Conservation (phyloP, 345 rosid species). For the Euphorbia pulcherrima region DNA sequence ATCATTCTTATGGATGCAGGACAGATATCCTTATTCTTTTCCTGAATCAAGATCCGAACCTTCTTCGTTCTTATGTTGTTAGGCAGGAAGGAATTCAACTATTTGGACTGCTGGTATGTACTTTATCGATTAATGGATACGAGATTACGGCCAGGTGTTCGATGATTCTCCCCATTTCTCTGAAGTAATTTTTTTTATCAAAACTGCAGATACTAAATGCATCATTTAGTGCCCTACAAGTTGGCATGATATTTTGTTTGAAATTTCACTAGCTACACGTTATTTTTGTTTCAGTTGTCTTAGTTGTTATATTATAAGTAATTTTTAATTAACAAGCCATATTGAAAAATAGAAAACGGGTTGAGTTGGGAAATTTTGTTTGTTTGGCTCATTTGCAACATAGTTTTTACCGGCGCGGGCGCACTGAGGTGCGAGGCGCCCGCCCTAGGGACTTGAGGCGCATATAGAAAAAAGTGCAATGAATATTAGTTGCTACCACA, state of each 20-base stretch:
- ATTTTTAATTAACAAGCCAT: neutral
- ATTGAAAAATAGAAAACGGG: neutral
- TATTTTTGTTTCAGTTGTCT: neutral
- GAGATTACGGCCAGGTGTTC: neutral
- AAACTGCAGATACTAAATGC: neutral
- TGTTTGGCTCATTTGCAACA: neutral
- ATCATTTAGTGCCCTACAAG: neutral
- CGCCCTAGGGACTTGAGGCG: too few relatives aligned
- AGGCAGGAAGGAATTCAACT: slow-evolving; percentile 65
- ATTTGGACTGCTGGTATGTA: slow-evolving; percentile 79
- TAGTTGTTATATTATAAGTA: neutral
- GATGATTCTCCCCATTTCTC: neutral
- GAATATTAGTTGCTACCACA: too few relatives aligned
- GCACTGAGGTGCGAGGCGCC: too few relatives aligned
- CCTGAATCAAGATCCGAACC: slow-evolving; percentile 65
- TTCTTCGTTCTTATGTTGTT: slow-evolving; percentile 70
- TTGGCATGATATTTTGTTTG: neutral
- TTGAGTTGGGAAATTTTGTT: neutral
- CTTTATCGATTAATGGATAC: neutral
- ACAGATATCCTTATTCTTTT: slow-evolving; percentile 84
- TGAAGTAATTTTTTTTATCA: neutral
- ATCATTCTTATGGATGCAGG: slow-evolving; percentile 68
- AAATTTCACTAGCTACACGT: neutral
- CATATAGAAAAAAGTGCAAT: too few relatives aligned
- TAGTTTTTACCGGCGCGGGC: too few relatives aligned